Evolutionary conservation across 2,329 filamentous ascomycete genomes (phyloP), one percentile per base, ranked within the genome.

Genomic region (Trichoderma atrobrunneum): DNA sequence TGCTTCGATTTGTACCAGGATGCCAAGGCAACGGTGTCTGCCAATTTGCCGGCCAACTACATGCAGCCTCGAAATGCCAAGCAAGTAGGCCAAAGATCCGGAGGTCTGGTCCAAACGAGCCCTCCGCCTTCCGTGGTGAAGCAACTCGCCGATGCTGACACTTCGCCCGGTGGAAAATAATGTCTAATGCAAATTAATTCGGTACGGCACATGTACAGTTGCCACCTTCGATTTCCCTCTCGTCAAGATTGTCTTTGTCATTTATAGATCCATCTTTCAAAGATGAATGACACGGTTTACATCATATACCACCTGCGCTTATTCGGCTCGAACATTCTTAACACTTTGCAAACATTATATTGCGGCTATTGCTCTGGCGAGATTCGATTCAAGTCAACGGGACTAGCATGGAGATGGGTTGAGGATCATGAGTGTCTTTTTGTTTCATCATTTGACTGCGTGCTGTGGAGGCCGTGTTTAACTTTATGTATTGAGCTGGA

Each of bases 1-100:
- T 87, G 85, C 74, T 88, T 84, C 73, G 80, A 83, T 36, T 78
- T 79, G 61, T 87, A 83, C 74, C 80, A 83, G 30, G 78, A 80
- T 11, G 86, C 86, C 66, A 84, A 85, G 71, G 79, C 82, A 48
- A 85, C 83, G 0, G 83, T 87, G n/a, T 78, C 82, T 56, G 81
- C 83, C 61, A 87, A 87, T 72, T 80, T 84, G 73, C 85, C 85
- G 0, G 81, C 82, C 12, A 81, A 80, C 39, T 85, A 85, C 73
- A 81, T 77, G 39, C 34, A 36, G 6, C 77, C 80, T 65, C 39
- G 75, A 73, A 11, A 63, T 28, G 63, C 28, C 21, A 39, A 70
- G 48, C 48, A 69, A 32, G 18, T 26, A 10, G 30, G 28, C 36
- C 60, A 68, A 28, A 28, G 61, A 12, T 24, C 48, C 6, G 32